Conservation (phyloP, 2,329 filamentous ascomycete species). For the Claviceps sp. region DNA sequence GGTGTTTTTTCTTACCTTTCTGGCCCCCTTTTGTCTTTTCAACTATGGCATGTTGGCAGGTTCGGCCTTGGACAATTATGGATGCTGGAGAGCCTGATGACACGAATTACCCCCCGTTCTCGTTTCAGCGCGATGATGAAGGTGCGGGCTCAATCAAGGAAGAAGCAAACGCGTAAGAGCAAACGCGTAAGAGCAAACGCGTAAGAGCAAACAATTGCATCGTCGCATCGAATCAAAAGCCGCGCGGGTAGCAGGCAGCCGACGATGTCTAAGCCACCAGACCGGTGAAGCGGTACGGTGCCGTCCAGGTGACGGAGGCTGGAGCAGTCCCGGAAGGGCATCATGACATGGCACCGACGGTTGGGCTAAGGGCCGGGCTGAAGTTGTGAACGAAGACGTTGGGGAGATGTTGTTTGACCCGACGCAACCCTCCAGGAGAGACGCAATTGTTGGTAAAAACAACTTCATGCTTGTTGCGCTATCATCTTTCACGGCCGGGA, state of each 20-base stretch:
- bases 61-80: too few relatives aligned
- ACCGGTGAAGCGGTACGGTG: neutral
- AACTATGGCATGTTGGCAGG: too few relatives aligned
- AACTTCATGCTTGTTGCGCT: neutral
- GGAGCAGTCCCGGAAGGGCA: too few relatives aligned
- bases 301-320: neutral
- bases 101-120: neutral
- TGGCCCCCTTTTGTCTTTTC: too few relatives aligned
- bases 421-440: neutral
- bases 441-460: neutral
- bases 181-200: too few relatives aligned
- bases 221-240: too few relatives aligned
- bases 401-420: neutral
- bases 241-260: too few relatives aligned
- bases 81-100: neutral
- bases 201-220: too few relatives aligned
- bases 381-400: neutral
- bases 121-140: neutral
- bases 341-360: conserved; percentile 5
- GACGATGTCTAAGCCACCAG: too few relatives aligned
- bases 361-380: conserved; percentile 3
- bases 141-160: too few relatives aligned
- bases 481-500: neutral
- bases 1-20: too few relatives aligned
- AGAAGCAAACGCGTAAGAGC: too few relatives aligned